Evolutionary conservation across 2,329 filamentous ascomycete genomes (phyloP), one percentile per base, ranked within the genome.

Genomic region (Diplodia scrobiculata): DNA sequence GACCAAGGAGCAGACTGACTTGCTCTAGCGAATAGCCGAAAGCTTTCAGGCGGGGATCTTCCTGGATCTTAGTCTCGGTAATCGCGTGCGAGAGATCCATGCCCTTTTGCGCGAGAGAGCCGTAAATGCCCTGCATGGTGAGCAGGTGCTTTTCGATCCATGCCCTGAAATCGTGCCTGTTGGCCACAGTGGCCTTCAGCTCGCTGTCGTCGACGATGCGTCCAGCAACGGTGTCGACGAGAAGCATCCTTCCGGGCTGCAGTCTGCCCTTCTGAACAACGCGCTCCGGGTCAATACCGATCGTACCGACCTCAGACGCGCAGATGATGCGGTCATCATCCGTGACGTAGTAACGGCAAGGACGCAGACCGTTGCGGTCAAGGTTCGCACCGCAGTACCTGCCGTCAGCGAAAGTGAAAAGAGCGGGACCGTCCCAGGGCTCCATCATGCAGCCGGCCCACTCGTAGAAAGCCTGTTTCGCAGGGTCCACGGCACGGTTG

Each of bases 361-460:
- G 94, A 72, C 94, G 88, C 63, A 98, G 86, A 80, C 94, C 94
- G 75, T 98, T 98, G 79, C 94, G 89, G 81, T 98, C 94, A 27
- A 98, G 85, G 78, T 97, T 98, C 71, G 94, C 94, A 85, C 94
- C 94, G 74, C 94, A 98, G 84, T 95, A 98, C 69, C 94, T 89
- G 68, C 94, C 94, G 77, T 98, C 94, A 32, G 94, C 92, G 79
- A 98, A 98, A 6, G 93, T 97, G 83, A 98, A 98, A 36, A 98
- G 87, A 66, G 94, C 94, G 38, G 94, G 94, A 19, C 94, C 94
- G 79, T 98, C 94, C 94, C 94, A 98, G 17, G 94, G 93, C 82
- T 98, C 94, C 94, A 98, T 98, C 84, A 96, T 91, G 79, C 94
- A 98, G 71, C 92, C 93, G 73, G 94, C 94, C 92, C 94, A 98